phyloP scores from a whole-genome alignment of 2,329 filamentous ascomycete species.

The Sclerotinia nivalis region DNA sequence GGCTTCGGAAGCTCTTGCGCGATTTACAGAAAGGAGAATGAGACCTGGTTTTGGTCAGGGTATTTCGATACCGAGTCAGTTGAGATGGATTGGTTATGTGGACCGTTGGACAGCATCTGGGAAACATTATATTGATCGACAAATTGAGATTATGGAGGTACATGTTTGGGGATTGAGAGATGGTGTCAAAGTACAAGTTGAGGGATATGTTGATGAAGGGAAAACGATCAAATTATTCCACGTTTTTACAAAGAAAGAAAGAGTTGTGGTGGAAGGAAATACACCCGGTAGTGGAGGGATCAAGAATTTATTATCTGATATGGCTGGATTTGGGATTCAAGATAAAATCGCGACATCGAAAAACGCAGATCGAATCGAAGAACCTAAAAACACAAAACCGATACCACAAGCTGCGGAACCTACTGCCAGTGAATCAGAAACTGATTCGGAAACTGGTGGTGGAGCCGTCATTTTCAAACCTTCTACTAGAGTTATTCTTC shows the following conservation, averaged over 20 bases:
- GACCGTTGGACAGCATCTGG: constrained; percentile 76
- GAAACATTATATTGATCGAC: constrained; percentile 79
- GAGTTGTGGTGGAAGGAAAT: constrained; percentile 63
- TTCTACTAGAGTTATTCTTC: constrained; percentile 64
- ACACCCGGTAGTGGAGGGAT: constrained; percentile 52
- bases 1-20: constrained; percentile 60
- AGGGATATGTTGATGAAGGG: constrained; percentile 86
- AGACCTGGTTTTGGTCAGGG: constrained; percentile 83
- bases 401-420: constrained; percentile 6
- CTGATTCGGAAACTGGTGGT: constrained; percentile 56
- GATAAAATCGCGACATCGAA: constrained; percentile 29
- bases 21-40: constrained; percentile 85
- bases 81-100: constrained; percentile 85
- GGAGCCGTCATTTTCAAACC: constrained; percentile 80
- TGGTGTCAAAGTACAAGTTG: constrained; percentile 83
- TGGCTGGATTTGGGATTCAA: constrained; percentile 46
- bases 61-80: constrained; percentile 89
- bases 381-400: not conserved
- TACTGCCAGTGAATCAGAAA: constrained; percentile 4
- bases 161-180: constrained; percentile 87
- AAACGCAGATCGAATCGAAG: constrained; percentile 27
- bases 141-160: constrained; percentile 82
- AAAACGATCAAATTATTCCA: constrained; percentile 83
- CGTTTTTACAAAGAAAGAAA: constrained; percentile 72
- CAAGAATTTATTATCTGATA: constrained; percentile 55